Evolutionary conservation across 371 early-diverging fungal species (phyloP).

Genomic region (Zychaea mexicana): DNA sequence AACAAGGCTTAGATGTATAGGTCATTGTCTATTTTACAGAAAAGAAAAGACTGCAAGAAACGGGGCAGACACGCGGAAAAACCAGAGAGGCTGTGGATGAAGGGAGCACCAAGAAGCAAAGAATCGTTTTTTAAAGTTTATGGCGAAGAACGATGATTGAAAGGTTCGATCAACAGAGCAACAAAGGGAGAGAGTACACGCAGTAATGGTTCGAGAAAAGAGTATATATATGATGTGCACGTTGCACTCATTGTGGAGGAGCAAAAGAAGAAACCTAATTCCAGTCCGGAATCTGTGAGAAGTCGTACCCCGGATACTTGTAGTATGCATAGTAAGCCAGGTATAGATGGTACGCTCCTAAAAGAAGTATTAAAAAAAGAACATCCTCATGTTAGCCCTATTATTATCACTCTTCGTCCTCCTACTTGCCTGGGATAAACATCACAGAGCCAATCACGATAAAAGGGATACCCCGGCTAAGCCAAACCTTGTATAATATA

Average conservation of each 20-base stretch:
- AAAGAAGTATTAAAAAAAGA: no score
- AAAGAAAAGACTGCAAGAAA: not conserved
- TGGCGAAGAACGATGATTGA: no score
- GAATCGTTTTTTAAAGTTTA: no score
- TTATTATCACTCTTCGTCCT: not conserved
- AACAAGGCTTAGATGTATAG: not conserved
- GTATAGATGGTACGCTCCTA: conserved; percentile 52
- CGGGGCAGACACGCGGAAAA: not conserved
- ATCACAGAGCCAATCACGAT: conserved; percentile 46
- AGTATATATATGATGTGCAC: no score
- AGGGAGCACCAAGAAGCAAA: no score
- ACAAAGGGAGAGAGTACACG: no score
- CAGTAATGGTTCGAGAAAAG: no score
- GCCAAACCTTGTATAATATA: conserved; percentile 43
- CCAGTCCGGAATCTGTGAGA: conserved; percentile 52
- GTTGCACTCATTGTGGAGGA: no score
- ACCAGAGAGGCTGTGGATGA: not conserved
- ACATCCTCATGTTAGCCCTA: not conserved
- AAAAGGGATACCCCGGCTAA: conserved; percentile 61
- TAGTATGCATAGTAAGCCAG: conserved; percentile 57
- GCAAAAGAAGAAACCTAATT: no score
- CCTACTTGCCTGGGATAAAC: conserved; percentile 54
- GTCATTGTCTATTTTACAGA: not conserved
- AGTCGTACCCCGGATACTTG: conserved; percentile 55
- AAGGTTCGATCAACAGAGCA: no score